phyloP scores from a whole-genome alignment of 371 early-diverging fungal genomes.

The Mycotypha africana region DNA sequence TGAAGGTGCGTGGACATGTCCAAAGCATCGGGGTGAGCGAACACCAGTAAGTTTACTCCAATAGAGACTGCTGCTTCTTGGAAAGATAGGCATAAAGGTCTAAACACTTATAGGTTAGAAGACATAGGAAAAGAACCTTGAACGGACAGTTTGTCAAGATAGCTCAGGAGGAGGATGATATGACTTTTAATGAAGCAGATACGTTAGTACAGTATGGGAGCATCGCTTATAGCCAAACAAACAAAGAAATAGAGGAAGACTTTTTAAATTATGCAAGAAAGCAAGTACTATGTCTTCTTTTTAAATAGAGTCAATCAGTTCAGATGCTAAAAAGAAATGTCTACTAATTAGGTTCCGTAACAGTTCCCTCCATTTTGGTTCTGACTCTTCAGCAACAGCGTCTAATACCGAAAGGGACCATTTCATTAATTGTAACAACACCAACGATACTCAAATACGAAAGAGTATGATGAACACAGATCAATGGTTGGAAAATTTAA shows the following conservation, averaged over 20 bases:
- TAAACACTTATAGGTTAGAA: conserved; percentile 1
- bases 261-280: conserved; percentile 31
- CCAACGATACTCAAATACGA: too few relatives aligned
- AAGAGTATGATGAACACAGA: too few relatives aligned
- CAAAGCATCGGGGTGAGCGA: conserved; percentile 75
- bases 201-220: conserved; percentile 20
- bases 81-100: too few relatives aligned
- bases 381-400: too few relatives aligned
- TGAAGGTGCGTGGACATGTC: conserved; percentile 85
- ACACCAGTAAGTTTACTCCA: conserved; percentile 7
- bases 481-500: too few relatives aligned
- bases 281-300: conserved; percentile 8
- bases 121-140: not conserved
- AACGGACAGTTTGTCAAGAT: not conserved
- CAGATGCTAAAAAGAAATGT: too few relatives aligned
- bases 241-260: conserved; percentile 34
- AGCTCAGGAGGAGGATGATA: not conserved
- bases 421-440: too few relatives aligned
- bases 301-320: too few relatives aligned
- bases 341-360: too few relatives aligned
- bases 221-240: conserved; percentile 33
- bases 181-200: conserved; percentile 10
- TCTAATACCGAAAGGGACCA: too few relatives aligned
- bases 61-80: too few relatives aligned
- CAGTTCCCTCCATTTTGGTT: too few relatives aligned